phyloP scores from a whole-genome alignment of 768 basidiomycete species.

The Crucibulum laeve region DNA sequence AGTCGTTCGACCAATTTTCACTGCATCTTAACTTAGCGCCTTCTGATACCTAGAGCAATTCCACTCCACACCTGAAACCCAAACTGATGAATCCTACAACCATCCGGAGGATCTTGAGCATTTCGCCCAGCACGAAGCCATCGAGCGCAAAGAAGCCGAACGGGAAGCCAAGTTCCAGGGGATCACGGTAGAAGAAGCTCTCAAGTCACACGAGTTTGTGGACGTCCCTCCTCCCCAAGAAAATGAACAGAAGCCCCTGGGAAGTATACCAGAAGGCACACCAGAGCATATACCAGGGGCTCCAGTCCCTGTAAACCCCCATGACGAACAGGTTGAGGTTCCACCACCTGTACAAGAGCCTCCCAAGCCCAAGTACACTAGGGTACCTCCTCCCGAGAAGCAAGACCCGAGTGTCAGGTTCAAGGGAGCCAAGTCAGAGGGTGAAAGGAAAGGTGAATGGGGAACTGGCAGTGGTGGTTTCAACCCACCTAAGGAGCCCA shows the following conservation, averaged over 20 bases:
- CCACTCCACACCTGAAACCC: constrained; percentile 96
- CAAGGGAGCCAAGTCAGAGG: constrained; percentile 50
- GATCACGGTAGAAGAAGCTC: constrained; percentile 67
- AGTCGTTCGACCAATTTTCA: constrained; percentile 8
- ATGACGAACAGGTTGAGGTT: constrained; percentile 26
- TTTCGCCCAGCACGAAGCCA: constrained; percentile 82
- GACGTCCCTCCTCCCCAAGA: constrained; percentile 8
- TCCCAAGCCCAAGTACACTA: constrained; percentile 48
- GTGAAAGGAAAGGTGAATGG: constrained; percentile 58
- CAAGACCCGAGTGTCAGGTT: constrained; percentile 64
- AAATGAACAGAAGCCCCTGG: neutral
- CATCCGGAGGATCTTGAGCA: constrained; percentile 95
- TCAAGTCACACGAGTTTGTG: constrained; percentile 3
- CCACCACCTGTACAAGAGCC: constrained; percentile 18
- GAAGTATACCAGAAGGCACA: neutral
- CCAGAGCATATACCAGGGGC: constrained; percentile 3
- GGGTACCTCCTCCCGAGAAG: constrained; percentile 61
- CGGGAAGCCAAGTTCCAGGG: constrained; percentile 84
- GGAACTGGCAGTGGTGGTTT: constrained; percentile 70
- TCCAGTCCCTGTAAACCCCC: constrained; percentile 22
- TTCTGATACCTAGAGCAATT: constrained; percentile 57
- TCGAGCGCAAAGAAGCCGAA: constrained; percentile 81
- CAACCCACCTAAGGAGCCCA: constrained; percentile 63
- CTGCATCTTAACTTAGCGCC: neutral
- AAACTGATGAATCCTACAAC: constrained; percentile 90